Evolutionary conservation across 140 eudicot genomes (phyloP), one percentile per base, ranked within the genome.

Genomic region (Cichorium intybus): DNA sequence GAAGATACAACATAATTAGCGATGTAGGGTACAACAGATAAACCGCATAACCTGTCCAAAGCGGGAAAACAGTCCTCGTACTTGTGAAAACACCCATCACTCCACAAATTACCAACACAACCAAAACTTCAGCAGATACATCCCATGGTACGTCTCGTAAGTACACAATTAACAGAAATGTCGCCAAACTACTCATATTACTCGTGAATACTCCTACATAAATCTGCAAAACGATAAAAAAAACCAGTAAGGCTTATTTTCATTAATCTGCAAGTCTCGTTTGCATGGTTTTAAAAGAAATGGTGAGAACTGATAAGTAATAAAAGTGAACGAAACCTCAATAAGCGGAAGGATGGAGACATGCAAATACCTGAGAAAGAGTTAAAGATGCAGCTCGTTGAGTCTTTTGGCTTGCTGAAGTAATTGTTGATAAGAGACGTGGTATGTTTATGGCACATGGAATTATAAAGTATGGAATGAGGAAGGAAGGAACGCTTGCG

Each of bases 351-450:
- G 7, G 24, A 56, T 17, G n/a, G 2, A 23, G 8, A 43, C 7
- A 27, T 24, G 9, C n/a, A 24, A 70, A 14, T 76, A 85, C 94
- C 81, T 79, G 70, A 7, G 94, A 85, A 10, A 85, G 76, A 37
- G 95, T 82, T 59, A 86, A 69, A 26, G 95, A 86, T 50, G 81
- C 79, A 7, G 87, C 81, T 28, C 79, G 76, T 68, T 72, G 72
- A 16, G 86, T 79, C 84, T 77, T 85, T 63, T 77, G 71, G 47
- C 68, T 47, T 53, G 86, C 86, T 22, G 94, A 79, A 58, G 65
- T 10, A 16, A 85, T 72, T 0, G 80, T 64, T 11, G 70, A 35
- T 41, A 70, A 24, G 16, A 75, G 84, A 11, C 76, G 73, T 31
- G 84, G 75, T 28, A 66, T 28, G 82, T 35, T 77, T 53, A 79